Conservation (phyloP, 768 basidiomycete genomes). For the Lactifluus echinatus region DNA sequence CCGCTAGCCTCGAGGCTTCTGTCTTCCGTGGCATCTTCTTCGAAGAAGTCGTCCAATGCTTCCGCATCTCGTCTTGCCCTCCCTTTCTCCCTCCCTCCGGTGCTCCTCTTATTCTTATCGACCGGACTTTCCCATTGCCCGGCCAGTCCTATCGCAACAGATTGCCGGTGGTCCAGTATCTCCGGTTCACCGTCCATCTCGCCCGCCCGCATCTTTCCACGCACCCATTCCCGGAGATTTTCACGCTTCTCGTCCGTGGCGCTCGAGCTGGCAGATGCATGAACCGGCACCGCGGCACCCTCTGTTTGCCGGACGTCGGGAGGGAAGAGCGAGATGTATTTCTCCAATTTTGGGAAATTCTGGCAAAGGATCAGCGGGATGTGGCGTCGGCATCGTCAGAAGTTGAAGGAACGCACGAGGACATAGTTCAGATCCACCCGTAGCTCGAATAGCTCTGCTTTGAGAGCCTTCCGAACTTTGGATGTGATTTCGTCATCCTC, state of each 20-base stretch:
- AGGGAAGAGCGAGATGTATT: conserved; percentile 88
- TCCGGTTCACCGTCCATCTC: conserved; percentile 58
- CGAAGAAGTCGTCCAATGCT: conserved; percentile 28
- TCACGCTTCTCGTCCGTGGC: conserved; percentile 44
- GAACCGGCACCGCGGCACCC: conserved; percentile 10
- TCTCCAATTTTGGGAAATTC: conserved; percentile 79
- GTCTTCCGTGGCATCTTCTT: conserved; percentile 20
- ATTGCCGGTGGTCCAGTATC: conserved; percentile 16
- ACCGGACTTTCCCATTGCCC: background rate
- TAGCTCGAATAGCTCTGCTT: conserved; percentile 45
- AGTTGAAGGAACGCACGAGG: conserved; percentile 42
- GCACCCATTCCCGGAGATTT: conserved; percentile 52
- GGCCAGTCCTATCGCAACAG: background rate
- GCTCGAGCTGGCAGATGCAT: conserved; percentile 4
- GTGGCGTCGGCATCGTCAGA: background rate
- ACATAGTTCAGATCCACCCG: conserved; percentile 91
- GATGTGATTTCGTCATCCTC: conserved; percentile 31
- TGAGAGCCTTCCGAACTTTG: conserved; percentile 32
- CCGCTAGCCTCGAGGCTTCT: background rate
- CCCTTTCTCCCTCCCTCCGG: background rate
- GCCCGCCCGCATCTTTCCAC: conserved; percentile 49
- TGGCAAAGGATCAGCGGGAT: conserved; percentile 23
- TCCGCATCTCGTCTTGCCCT: conserved; percentile 9
- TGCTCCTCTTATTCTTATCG: background rate
- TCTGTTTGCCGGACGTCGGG: conserved; percentile 41